phyloP scores from a whole-genome alignment of 2,329 filamentous ascomycete genomes.

The Mycocentrospora acerina region DNA sequence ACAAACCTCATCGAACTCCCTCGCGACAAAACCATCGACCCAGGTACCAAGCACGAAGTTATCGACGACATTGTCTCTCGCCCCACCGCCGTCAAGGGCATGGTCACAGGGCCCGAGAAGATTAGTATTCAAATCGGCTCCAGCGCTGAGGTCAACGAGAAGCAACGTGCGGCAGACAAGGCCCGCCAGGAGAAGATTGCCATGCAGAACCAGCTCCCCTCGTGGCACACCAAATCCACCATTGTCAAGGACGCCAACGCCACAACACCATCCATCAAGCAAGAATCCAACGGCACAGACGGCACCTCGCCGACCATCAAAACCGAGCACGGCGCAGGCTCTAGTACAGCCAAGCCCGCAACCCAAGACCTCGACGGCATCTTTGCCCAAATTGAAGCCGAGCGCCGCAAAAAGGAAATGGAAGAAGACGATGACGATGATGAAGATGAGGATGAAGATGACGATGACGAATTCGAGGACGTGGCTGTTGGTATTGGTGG shows the following conservation, averaged over 20 bases:
- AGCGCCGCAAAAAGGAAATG: conserved; percentile 50
- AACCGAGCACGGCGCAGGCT: conserved; percentile 51
- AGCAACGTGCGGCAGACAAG: conserved; percentile 65
- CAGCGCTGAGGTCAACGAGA: conserved; percentile 65
- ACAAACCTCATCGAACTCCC: conserved; percentile 64
- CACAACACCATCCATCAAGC: conserved; percentile 37
- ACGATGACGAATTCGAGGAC: conserved; percentile 49
- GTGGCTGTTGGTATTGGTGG: conserved; percentile 34
- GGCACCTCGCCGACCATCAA: conserved; percentile 40
- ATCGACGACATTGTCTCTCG: conserved; percentile 56
- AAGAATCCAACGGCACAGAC: conserved; percentile 41
- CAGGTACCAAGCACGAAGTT: conserved; percentile 61
- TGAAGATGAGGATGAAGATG: conserved; percentile 48
- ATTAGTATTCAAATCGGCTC: conserved; percentile 71
- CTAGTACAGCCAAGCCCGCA: conserved; percentile 36
- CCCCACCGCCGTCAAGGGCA: conserved; percentile 69
- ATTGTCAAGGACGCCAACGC: conserved; percentile 56
- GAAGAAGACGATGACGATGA: conserved; percentile 45
- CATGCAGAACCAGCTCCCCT: conserved; percentile 68
- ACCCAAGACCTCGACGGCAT: conserved; percentile 65
- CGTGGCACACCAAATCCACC: conserved; percentile 72
- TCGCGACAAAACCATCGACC: conserved; percentile 65
- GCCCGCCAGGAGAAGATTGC: conserved; percentile 66
- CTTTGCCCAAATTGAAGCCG: conserved; percentile 66
- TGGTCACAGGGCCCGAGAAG: conserved; percentile 66